phyloP scores from a whole-genome alignment of 78 protist genomes.

The Salpingoeca rosetta region DNA sequence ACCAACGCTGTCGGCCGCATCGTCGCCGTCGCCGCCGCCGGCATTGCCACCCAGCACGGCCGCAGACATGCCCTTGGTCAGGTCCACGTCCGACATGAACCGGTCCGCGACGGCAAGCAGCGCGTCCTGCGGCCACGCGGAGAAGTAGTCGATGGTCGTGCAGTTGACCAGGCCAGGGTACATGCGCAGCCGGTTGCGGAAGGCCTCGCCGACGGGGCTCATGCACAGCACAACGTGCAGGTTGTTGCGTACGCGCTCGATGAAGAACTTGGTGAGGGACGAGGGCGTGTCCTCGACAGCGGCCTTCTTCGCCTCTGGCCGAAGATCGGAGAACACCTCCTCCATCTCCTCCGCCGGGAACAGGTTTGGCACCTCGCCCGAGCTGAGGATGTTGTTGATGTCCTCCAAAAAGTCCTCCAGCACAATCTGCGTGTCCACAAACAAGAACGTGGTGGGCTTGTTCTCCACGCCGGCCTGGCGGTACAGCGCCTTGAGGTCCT shows the following conservation, averaged over 20 bases:
- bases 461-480: slow-evolving; percentile 19
- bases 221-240: slow-evolving; percentile 49
- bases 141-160: slow-evolving; percentile 82
- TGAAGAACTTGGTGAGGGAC: slow-evolving; percentile 46
- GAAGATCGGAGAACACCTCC: slow-evolving; percentile 25
- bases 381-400: slow-evolving; percentile 63
- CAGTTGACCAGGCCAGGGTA: slow-evolving; percentile 67
- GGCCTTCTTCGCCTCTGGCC: slow-evolving; percentile 7
- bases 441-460: slow-evolving; percentile 36
- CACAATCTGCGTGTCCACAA: slow-evolving; percentile 67
- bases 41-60: no score
- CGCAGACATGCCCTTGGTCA: no score
- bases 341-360: slow-evolving; percentile 48
- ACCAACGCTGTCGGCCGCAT: no score
- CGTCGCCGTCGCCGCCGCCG: slow-evolving; percentile 5
- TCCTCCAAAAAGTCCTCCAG: slow-evolving; percentile 76
- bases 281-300: slow-evolving; percentile 26
- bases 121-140: slow-evolving; percentile 85
- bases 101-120: slow-evolving; percentile 63
- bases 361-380: slow-evolving; percentile 73
- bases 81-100: slow-evolving; percentile 28
- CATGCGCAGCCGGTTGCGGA: slow-evolving; percentile 49
- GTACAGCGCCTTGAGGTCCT: slow-evolving; percentile 47
- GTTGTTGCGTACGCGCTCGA: slow-evolving; percentile 44
- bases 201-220: slow-evolving; percentile 48